phyloP scores from a whole-genome alignment of 805 yeast genomes.

The Candida insectorum region DNA sequence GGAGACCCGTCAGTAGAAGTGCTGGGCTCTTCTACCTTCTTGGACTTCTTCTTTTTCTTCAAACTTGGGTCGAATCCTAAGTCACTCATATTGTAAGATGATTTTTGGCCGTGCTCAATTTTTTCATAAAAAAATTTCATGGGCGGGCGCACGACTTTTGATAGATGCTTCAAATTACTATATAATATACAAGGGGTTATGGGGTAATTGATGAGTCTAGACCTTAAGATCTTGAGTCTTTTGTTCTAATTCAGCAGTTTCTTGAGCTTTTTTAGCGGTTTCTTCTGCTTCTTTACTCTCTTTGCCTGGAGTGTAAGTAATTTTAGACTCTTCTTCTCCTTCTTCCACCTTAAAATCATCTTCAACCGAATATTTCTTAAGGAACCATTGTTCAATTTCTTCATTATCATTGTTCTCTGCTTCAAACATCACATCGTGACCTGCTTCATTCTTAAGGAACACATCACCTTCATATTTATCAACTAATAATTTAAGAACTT shows the following conservation, averaged over 20 bases:
- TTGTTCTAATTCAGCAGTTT: constrained; percentile 21
- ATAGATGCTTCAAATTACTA: not conserved
- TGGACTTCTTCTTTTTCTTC: constrained; percentile 76
- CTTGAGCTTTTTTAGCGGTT: constrained; percentile 22
- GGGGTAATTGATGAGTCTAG: constrained; percentile 1
- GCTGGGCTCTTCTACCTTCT: constrained; percentile 29
- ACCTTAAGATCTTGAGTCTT: constrained; percentile 5
- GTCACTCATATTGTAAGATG: constrained; percentile 32
- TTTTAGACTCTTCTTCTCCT: constrained; percentile 38
- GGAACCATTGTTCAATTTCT: constrained; percentile 73
- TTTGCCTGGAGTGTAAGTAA: constrained; percentile 41
- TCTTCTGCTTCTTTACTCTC: constrained; percentile 43
- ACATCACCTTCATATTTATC: constrained; percentile 80
- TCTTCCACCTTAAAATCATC: constrained; percentile 47
- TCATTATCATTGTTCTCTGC: constrained; percentile 78
- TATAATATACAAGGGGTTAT: constrained; percentile 4
- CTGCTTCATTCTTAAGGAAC: constrained; percentile 66
- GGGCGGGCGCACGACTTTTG: constrained; percentile 3
- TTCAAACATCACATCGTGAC: constrained; percentile 83
- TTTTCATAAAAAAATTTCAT: constrained; percentile 7
- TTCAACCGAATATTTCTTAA: constrained; percentile 68
- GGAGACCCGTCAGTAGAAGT: constrained; percentile 16
- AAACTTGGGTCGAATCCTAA: constrained; percentile 72
- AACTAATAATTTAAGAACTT: constrained; percentile 64
- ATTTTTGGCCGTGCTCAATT: constrained; percentile 4